These are phyloP conservation scores for Papiliotrema fonsecae DNA, from an alignment of 1,284 basidiomycete genomes.

Conservation along the genomic window DNA sequence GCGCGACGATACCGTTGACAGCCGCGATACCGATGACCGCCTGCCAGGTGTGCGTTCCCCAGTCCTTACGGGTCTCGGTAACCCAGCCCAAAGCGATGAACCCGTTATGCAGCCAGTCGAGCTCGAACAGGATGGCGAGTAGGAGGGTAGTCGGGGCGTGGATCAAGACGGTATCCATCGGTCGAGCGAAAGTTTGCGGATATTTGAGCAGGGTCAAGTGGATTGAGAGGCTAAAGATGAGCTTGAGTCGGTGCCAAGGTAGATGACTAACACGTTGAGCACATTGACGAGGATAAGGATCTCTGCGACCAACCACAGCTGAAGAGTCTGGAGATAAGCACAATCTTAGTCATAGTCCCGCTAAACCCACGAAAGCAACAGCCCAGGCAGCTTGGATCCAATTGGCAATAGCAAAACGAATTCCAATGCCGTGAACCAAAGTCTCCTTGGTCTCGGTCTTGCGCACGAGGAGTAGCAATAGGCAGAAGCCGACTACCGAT, in stretches of 20 bases:
- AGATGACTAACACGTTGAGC: slow-evolving; percentile 38
- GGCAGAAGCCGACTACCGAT: slow-evolving; percentile 68
- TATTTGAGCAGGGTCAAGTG: slow-evolving; percentile 42
- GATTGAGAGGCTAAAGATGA: slow-evolving; percentile 34
- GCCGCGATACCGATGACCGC: slow-evolving; percentile 35
- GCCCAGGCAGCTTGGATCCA: slow-evolving; percentile 79
- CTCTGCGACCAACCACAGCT: slow-evolving; percentile 44
- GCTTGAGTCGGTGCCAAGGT: background rate
- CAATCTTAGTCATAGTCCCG: background rate
- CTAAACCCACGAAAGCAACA: slow-evolving; percentile 62
- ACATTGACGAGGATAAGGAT: slow-evolving; percentile 41
- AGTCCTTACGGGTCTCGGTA: slow-evolving; percentile 28
- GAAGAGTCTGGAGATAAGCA: slow-evolving; percentile 33
- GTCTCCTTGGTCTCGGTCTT: slow-evolving; percentile 73
- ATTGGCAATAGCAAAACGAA: slow-evolving; percentile 72
- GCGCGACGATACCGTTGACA: slow-evolving; percentile 36
- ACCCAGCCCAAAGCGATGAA: slow-evolving; percentile 52
- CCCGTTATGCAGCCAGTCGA: slow-evolving; percentile 51
- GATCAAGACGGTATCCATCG: slow-evolving; percentile 52
- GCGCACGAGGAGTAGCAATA: slow-evolving; percentile 65
- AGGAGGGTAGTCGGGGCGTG: slow-evolving; percentile 52
- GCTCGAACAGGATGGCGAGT: slow-evolving; percentile 50
- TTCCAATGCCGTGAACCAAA: slow-evolving; percentile 68
- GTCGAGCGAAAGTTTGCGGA: slow-evolving; percentile 43
- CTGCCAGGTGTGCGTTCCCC: slow-evolving; percentile 39